Percentiles rank a stretch among this genome's conserved stretches.
Conservation (phyloP, 371 early-diverging fungal species). For the Mucor plumbeus region DNA sequence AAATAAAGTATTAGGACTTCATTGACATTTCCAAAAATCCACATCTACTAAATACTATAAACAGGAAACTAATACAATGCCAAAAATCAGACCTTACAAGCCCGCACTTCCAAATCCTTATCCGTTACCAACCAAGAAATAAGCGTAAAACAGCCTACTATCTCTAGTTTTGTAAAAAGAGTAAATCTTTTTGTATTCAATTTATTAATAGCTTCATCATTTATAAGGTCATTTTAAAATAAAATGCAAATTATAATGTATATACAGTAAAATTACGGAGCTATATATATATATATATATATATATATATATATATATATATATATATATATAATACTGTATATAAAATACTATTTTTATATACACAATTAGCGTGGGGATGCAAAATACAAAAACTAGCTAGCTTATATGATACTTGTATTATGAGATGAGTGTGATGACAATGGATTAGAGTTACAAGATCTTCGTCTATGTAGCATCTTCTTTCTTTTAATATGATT, state of each 20-base stretch:
- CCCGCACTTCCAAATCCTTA: slow-evolving; percentile 12
- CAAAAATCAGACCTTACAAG: slow-evolving; percentile 20
- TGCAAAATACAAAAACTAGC: not conserved
- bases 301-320: no score
- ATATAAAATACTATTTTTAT: no score
- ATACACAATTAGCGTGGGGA: no score
- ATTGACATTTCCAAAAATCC: not conserved
- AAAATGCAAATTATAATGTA: no score
- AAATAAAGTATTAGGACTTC: no score
- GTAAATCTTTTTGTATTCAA: not conserved
- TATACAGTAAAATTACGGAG: no score
- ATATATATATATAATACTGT: no score
- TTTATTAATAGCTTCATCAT: not conserved
- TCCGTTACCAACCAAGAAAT: slow-evolving; percentile 11
- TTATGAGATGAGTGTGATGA: not conserved
- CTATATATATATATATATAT: no score
- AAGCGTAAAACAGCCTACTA: not conserved
- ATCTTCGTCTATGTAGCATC: not conserved
- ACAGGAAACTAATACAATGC: not conserved
- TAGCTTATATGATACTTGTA: not conserved
- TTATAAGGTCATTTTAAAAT: no score
- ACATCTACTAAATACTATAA: not conserved
- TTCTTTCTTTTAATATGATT: not conserved
- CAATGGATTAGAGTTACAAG: not conserved
- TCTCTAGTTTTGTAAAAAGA: not conserved